Evolutionary conservation across 129 eudicot species (phyloP), one percentile per base, ranked within the genome.

Genomic region (Flaveria sonorensis): DNA sequence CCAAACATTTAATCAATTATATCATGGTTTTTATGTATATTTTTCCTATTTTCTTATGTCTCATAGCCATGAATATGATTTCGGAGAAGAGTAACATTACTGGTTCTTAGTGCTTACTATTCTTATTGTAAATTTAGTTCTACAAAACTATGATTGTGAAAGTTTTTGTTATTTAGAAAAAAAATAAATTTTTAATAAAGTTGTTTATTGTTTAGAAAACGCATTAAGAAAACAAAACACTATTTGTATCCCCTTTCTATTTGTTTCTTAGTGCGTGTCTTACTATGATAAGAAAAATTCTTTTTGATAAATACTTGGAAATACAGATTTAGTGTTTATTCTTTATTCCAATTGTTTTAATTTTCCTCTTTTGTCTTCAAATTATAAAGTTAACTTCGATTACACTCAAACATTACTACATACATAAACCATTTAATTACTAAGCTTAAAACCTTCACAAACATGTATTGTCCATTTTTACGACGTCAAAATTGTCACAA

Each of bases 211-310:
- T 61, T 12, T 61, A 24, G 28, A 36, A 36, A 30, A 30, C 3
- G 8, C 6, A 5, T 63, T 32, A 4, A 14, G 16, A 16, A 28
- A 62, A 4, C 30, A 28, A 13, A 14, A 64, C 6, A 30, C 14
- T 15, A 36, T 0, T 21, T 21, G 64, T 16, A 8, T 39, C 70
- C 23, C 24, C 39, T 70, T 59, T 50, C 19, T 39, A 24, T 70
- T 56, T 56, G 48, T 70, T 60, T 61, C 28, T 60, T 60, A 79
- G 50, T 70, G 82, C 71, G 60, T 59, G 77, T 79, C 82, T 57
- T 76, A 47, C 45, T 71, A 63, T 20, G 0, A 50, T 30, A 79
- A 70, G 21, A 71, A 60, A 3, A 24, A 60, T 60, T 60, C 72
- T 48, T 71, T 71, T 46, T 36, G 40, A 36, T 32, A 32, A 32